A percentile compares a stretch with the other conserved stretches of the same genome.
Conservation (phyloP, 179 eudicot genomes). For the Heliamphora ciliata region DNA sequence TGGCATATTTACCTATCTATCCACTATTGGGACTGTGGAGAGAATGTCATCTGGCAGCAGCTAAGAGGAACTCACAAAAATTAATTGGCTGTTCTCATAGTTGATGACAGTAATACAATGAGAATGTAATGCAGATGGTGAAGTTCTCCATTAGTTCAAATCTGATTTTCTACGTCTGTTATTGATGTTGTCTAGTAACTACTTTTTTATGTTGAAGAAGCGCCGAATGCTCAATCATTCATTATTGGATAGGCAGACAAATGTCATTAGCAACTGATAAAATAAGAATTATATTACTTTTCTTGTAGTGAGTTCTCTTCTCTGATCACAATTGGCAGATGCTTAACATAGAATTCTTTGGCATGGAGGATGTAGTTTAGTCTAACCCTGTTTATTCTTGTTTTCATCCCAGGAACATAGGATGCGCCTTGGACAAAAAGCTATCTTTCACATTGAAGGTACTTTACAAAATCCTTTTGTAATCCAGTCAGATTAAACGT, state of each 20-base stretch:
- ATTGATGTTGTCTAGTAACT: neutral
- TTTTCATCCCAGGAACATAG: conserved; percentile 66
- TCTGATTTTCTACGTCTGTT: neutral
- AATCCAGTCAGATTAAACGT: conserved; percentile 1
- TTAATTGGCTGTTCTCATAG: too few relatives aligned
- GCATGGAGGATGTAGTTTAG: neutral
- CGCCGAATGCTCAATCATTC: neutral
- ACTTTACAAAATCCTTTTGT: conserved; percentile 8
- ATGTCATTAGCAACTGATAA: neutral
- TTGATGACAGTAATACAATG: too few relatives aligned
- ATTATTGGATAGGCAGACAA: neutral
- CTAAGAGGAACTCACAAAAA: too few relatives aligned
- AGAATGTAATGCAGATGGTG: neutral
- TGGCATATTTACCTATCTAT: too few relatives aligned
- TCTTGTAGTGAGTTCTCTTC: neutral
- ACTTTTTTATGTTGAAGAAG: neutral
- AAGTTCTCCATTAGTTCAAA: neutral
- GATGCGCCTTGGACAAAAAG: conserved; percentile 95
- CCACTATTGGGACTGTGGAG: too few relatives aligned
- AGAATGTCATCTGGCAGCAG: too few relatives aligned
- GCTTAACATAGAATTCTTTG: neutral
- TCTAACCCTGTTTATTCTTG: neutral
- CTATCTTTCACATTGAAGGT: conserved; percentile 98
- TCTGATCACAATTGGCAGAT: neutral
- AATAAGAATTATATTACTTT: neutral